Base-by-base conservation (phyloP, 352 stramenopile species). In the Phytopythium mirpurense region DNA sequence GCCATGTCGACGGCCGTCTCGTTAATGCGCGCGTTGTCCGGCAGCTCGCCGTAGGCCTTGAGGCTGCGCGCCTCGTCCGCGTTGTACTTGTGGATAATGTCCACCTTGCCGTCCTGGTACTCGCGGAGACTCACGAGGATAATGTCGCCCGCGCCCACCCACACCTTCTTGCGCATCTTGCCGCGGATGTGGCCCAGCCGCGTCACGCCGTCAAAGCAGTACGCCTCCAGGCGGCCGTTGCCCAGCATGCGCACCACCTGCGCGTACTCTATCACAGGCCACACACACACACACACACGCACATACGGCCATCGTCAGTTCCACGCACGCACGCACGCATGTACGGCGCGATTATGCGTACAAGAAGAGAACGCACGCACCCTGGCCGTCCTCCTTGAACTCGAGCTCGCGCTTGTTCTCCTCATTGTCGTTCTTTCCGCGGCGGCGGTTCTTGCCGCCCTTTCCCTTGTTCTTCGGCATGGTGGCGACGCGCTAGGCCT, bases 101-200 rank as follows among this genome's bases (percentile, higher is more conserved):
- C 96, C 47, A 98, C 96, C 78, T 99, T 99, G 82, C 98, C 96
- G 74, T 99, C 97, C 81, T 99, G 97, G 84, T 99, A 99, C 67
- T 99, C 97, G 69, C 97, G 86, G 62, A 99, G 94, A 68, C 94
- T 98, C 54, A 98, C 93, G 49, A 99, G 83, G 48, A 99, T 98
- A 77, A 99, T 99, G 73, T 99, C 97, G 57, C 97, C 97, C 12
- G 93, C 91, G 53, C 90, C 96, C 32, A 99, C 96, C 96, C 96
- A 99, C 48, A 99, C 96, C 91, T 99, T 99, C 74, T 99, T 99
- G 53, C 97, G 83, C 97, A 99, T 99, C 72, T 99, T 99, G 63
- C 97, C 97, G 62, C 97, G 91, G 77, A 99, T 99, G 77, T 99
- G 96, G 54, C 96, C 95, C 51, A 99, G 73, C 37, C 97, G 90